Base-by-base conservation (phyloP, 1,284 basidiomycete species). In the Ceratobasidium theobromae region DNA sequence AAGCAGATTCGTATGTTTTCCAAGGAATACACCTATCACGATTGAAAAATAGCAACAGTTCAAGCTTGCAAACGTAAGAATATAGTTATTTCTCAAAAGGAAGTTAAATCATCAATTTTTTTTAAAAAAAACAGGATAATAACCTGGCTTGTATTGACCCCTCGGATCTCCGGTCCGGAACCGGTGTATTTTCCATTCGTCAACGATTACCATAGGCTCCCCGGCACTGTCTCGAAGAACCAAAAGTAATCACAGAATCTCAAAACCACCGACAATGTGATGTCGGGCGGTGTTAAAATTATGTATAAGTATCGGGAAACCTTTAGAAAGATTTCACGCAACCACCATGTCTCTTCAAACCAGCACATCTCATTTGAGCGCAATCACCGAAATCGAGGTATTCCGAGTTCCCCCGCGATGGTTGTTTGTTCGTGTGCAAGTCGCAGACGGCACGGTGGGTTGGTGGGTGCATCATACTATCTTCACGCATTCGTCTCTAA, bases 391-490 rank as follows among this genome's bases (percentile, higher is more conserved):
- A 14, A 35, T 65, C 41, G 64, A 80, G 69, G 73, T 73, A 54
- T 91, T 91, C 75, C 84, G 87, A 67, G 78, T 91, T 16, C 85
- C 86, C 27, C 88, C 88, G 0, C 80, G 87, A 68, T 91, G 89
- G 89, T 78, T 92, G 12, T 89, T 91, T 71, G 85, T 91, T 25
- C 82, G 87, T 4, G 81, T 91, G 18, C 85, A 87, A 72, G 90
- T 87, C 0, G 79, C 81, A 6, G 82, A 85, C 53, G 87, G 86
- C 1, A 77, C 86, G 33, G 80, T 90, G 27, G 89, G 89, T 28
- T 91, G 89, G 79, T 79, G 77, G 62, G 78, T 78, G 64, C 75
- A 74, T 38, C 4, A 78, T 78, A 4, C 64, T 76, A 75, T 38
- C 11, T 27, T 23, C 18, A 70, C 72, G 21, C 25, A 45, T 5